Base-by-base conservation (phyloP, 306 rosid genomes). In the Sechiopsis laciniata region DNA sequence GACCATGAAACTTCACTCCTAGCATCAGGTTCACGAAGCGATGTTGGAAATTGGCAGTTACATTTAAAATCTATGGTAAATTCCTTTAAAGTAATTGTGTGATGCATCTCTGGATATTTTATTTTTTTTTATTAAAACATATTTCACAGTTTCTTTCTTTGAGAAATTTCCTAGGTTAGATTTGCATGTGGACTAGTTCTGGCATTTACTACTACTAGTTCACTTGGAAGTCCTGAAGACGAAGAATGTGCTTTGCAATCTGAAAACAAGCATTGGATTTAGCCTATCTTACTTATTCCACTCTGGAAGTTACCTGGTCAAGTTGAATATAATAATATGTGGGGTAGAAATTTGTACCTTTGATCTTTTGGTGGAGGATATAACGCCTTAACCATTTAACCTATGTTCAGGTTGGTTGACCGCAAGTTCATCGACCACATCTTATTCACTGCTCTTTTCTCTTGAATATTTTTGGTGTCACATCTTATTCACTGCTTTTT, bases 11-110 rank as follows among this genome's bases (percentile, higher is more conserved):
- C 76, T 87, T 83, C 96, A 69, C 83, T 86, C 67, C 88, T 94
- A 35, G 83, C 95, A 32, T 88, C 90, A 53, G 96, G 99, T 79
- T 86, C 96, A 65, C 89, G 86, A 80, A 48, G 22, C 20, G 99
- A 91, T 54, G 64, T 91, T 83, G 99, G 97, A 84, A 82, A 72
- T 84, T 94, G 99, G 99, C 89, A 94, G 87, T 88, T 94, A 54
- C 96, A 94, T 85, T 75, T 94, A 58, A 91, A 91, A 80, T 89
- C 99, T 76, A 86, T 1, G 96, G 99, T 91, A 89, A 83, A 69
- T 69, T 46, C 21, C 58, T 46, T 19, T 32, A 46, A 50, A 69
- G 17, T 52, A 50, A 48, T 21, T 24, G 58, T 13, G 42, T 68
- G 42, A 69, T 22, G 42, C 45, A 37, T 67, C 73, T 67, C 19